These are phyloP conservation scores for Clonostachys solani DNA, from an alignment of 2,329 filamentous ascomycete species.

Conservation along the genomic window DNA sequence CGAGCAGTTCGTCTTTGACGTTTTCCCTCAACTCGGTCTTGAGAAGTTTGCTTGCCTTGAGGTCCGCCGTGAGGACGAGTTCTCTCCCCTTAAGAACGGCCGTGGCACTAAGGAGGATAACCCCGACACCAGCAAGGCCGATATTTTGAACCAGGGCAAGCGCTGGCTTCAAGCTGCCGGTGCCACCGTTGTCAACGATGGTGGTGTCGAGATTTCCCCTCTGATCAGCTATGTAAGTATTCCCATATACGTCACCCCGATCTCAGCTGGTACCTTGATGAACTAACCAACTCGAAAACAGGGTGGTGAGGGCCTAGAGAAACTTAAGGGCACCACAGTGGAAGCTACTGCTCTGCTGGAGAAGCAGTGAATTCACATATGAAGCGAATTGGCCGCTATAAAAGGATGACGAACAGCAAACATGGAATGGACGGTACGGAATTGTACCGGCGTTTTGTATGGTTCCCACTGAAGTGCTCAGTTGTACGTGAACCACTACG, in stretches of 20 bases:
- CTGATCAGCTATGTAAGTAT: slow-evolving; percentile 89
- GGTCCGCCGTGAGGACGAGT: slow-evolving; percentile 95
- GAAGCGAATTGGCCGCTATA: neutral
- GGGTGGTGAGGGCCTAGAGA: slow-evolving; percentile 60
- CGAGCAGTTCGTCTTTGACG: slow-evolving; percentile 98
- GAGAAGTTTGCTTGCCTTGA: slow-evolving; percentile 93
- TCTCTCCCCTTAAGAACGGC: slow-evolving; percentile 93
- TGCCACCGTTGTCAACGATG: slow-evolving; percentile 63
- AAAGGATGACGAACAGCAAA: neutral
- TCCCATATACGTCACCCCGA: neutral
- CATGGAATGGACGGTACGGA: neutral
- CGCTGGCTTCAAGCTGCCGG: slow-evolving; percentile 82
- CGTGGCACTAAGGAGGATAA: slow-evolving; percentile 86
- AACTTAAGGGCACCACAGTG: slow-evolving; percentile 47
- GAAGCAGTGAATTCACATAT: slow-evolving; percentile 8
- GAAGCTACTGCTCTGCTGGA: slow-evolving; percentile 47
- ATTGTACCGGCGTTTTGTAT: neutral
- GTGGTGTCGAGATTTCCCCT: slow-evolving; percentile 86
- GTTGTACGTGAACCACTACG: too few species aligned
- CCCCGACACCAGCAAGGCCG: slow-evolving; percentile 83
- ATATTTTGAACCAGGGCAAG: slow-evolving; percentile 87
- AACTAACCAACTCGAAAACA: slow-evolving; percentile 19
- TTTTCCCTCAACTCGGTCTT: slow-evolving; percentile 84
- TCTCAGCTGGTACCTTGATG: neutral
- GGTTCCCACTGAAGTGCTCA: too few species aligned